These are phyloP conservation scores for Heritiera fomes DNA, from an alignment of 345 rosid species.

Conservation along the genomic window DNA sequence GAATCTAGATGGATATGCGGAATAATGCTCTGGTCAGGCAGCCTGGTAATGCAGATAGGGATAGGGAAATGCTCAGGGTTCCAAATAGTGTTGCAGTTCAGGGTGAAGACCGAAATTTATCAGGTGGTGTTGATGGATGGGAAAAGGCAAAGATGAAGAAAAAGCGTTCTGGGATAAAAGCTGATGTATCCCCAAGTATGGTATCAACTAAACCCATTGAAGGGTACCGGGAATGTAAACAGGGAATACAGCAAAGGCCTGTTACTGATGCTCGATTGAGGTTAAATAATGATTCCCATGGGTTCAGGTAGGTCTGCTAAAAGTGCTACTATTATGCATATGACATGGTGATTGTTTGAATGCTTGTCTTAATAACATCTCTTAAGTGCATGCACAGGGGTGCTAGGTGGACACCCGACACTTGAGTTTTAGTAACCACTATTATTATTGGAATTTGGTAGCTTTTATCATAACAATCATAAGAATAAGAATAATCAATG, in stretches of 20 bases:
- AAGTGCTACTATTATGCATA: conserved; percentile 11
- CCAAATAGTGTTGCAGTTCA: conserved; percentile 57
- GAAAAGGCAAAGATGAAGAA: conserved; percentile 90
- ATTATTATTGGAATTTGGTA: conserved; percentile 6
- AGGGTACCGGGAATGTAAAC: conserved; percentile 75
- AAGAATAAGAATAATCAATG: conserved; percentile 1
- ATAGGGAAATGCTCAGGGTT: conserved; percentile 63
- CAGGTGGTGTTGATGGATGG: conserved; percentile 84
- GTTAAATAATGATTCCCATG: conserved; percentile 71
- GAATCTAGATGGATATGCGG: conserved; percentile 67
- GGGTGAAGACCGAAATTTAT: conserved; percentile 71
- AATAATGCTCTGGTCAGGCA: conserved; percentile 59
- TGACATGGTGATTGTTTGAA: conserved; percentile 14
- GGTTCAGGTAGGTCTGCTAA: conserved; percentile 57
- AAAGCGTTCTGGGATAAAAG: conserved; percentile 85
- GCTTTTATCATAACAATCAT: conserved; percentile 16
- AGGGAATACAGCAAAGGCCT: conserved; percentile 63
- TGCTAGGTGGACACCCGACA: background rate
- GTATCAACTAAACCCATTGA: conserved; percentile 57
- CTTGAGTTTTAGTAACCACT: background rate
- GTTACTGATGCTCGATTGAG: conserved; percentile 57
- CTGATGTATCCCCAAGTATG: conserved; percentile 54
- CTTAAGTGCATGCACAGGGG: background rate
- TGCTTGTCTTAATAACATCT: conserved; percentile 14
- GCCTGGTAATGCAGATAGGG: conserved; percentile 70